A percentile compares a stretch with the other conserved stretches of the same genome.
These are phyloP conservation scores for Alternaria hordeiaustralica DNA, from an alignment of 2,329 filamentous ascomycete species.

Conservation along the genomic window DNA sequence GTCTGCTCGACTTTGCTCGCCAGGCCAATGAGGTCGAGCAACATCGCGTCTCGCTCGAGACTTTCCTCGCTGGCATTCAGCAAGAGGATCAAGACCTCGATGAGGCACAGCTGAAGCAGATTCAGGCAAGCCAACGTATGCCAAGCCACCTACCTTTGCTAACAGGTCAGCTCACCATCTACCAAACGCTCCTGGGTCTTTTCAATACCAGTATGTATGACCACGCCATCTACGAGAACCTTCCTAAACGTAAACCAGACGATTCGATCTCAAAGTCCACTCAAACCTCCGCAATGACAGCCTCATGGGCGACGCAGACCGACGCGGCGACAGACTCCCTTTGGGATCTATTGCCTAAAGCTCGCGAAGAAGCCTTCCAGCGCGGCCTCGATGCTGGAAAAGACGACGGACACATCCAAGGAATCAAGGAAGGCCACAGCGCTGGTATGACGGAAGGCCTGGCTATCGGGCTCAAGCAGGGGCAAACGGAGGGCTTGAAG, in stretches of 20 bases:
- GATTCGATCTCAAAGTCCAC: not conserved
- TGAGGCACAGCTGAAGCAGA: not conserved
- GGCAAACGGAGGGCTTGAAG: not conserved
- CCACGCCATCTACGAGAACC: not conserved
- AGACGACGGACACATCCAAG: not conserved
- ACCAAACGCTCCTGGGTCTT: not conserved
- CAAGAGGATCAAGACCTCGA: not conserved
- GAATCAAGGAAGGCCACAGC: not conserved
- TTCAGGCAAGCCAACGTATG: not conserved
- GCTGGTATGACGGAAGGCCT: not conserved
- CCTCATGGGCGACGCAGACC: not conserved
- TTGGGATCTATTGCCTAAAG: not conserved
- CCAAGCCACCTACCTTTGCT: not conserved
- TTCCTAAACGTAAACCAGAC: not conserved
- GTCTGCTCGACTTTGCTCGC: not conserved
- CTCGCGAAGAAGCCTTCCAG: slow-evolving; percentile 1
- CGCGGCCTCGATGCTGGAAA: slow-evolving; percentile 1
- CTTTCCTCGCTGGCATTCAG: not conserved
- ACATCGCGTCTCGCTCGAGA: not conserved
- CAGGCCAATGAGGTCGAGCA: not conserved
- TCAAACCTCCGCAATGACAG: not conserved
- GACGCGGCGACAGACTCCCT: slow-evolving; percentile 4
- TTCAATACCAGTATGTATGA: not conserved
- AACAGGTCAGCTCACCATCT: not conserved
- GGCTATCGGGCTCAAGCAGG: not conserved